Evolutionary conservation across 495 filamentous ascomycete species (phyloP).

Genomic region (Aspergillus cristatus): DNA sequence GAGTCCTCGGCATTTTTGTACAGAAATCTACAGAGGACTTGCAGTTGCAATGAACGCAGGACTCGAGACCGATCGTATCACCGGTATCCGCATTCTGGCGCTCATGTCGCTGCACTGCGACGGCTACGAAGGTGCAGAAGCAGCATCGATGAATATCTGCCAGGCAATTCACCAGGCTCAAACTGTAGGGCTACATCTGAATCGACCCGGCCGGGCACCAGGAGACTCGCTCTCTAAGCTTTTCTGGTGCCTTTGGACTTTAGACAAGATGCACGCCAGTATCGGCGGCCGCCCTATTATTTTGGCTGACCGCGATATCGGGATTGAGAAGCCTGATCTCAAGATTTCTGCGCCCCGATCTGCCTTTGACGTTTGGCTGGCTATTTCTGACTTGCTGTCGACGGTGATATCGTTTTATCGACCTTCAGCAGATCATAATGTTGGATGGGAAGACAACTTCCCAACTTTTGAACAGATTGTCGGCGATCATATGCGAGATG

Average conservation of each 20-base stretch:
- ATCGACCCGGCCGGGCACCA: conserved; percentile 26
- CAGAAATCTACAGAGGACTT: conserved; percentile 30
- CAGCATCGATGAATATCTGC: conserved; percentile 35
- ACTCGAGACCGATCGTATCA: conserved; percentile 34
- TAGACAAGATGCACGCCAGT: conserved; percentile 55
- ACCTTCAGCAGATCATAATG: conserved; percentile 37
- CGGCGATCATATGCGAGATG: conserved; percentile 29
- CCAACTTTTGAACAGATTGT: conserved; percentile 62
- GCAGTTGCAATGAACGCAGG: conserved; percentile 28
- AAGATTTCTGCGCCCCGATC: conserved; percentile 7
- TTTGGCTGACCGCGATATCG: conserved; percentile 57
- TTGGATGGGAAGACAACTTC: conserved; percentile 47
- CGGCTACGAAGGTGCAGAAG: conserved; percentile 35
- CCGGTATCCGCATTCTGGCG: conserved; percentile 35
- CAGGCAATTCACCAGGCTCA: conserved; percentile 52
- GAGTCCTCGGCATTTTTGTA: conserved; percentile 25
- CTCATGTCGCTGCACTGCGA: conserved; percentile 39
- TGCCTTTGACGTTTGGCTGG: conserved; percentile 45
- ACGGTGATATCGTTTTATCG: conserved; percentile 61
- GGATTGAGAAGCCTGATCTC: conserved; percentile 23
- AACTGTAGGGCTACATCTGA: conserved; percentile 55
- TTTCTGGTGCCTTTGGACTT: conserved; percentile 59
- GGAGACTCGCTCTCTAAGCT: conserved; percentile 38
- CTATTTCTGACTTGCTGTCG: conserved; percentile 47
- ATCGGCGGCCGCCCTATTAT: conserved; percentile 57